A percentile compares a stretch with the other conserved stretches of the same genome.
Evolutionary conservation across 2,329 filamentous ascomycete genomes (phyloP).

Genomic region (Gaeumannomyces tritici): DNA sequence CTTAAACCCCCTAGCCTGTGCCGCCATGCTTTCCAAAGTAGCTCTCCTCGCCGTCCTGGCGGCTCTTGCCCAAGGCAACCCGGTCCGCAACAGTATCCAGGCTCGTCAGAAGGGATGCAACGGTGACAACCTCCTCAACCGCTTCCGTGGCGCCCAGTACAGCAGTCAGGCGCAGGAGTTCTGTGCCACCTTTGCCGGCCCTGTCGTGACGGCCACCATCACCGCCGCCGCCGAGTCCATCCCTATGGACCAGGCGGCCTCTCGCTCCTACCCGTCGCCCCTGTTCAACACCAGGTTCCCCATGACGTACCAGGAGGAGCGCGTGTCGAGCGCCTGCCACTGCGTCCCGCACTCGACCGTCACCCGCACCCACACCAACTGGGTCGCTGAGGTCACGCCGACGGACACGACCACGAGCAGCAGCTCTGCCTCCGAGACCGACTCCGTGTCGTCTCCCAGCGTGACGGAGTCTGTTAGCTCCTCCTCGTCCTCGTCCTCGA

Average conservation of each 20-base stretch:
- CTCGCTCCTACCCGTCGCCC: not conserved
- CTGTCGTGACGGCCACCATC: not conserved
- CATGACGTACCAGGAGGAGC: not conserved
- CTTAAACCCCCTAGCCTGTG: not conserved
- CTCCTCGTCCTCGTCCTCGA: not conserved
- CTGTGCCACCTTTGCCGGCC: not conserved
- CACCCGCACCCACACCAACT: not conserved
- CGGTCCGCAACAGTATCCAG: not conserved
- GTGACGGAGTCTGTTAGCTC: not conserved
- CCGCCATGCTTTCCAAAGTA: not conserved
- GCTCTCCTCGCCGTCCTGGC: not conserved
- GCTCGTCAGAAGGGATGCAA: not conserved
- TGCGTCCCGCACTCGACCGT: not conserved
- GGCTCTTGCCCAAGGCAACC: not conserved
- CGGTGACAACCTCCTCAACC: not conserved
- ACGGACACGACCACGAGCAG: not conserved
- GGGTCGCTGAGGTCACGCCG: not conserved
- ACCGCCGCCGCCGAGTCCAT: not conserved
- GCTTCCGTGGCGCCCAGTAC: not conserved
- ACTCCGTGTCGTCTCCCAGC: not conserved
- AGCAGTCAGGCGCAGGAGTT: not conserved
- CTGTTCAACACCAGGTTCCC: not conserved
- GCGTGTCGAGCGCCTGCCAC: constrained; percentile 3
- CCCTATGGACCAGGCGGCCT: not conserved
- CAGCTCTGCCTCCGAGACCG: not conserved